phyloP scores from a whole-genome alignment of 2,329 filamentous ascomycete species.

The Calycina marina region DNA sequence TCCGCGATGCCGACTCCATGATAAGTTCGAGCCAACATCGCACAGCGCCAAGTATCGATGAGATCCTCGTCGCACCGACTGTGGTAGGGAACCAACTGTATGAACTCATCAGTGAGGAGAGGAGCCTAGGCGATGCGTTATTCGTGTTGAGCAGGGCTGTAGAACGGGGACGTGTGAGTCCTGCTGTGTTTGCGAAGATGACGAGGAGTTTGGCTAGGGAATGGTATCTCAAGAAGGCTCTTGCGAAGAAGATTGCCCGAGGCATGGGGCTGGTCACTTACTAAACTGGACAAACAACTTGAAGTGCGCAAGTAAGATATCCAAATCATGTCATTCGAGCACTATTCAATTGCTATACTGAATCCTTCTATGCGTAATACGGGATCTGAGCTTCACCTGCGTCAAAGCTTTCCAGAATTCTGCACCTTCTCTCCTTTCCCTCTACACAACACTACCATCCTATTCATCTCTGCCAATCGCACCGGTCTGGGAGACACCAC shows the following conservation, averaged over 20 bases:
- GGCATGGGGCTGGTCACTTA: slow-evolving; percentile 51
- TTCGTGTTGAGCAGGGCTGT: slow-evolving; percentile 66
- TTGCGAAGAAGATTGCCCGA: slow-evolving; percentile 61
- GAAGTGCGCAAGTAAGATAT: too few species aligned
- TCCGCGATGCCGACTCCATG: slow-evolving; percentile 64
- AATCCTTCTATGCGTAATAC: too few species aligned
- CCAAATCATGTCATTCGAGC: too few species aligned
- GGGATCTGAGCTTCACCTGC: too few species aligned
- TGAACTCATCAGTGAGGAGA: slow-evolving; percentile 74
- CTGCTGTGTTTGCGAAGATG: slow-evolving; percentile 65
- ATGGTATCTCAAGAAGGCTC: slow-evolving; percentile 71
- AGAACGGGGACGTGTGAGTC: slow-evolving; percentile 55
- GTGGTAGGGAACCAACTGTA: slow-evolving; percentile 91
- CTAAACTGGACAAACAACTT: too few species aligned
- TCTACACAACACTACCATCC: slow-evolving; percentile 19
- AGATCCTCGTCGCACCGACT: slow-evolving; percentile 82
- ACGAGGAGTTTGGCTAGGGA: slow-evolving; percentile 62
- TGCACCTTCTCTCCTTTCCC: slow-evolving; percentile 9
- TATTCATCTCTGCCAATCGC: slow-evolving; percentile 17
- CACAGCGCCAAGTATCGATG: slow-evolving; percentile 66
- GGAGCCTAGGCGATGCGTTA: slow-evolving; percentile 72
- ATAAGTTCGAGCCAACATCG: slow-evolving; percentile 59
- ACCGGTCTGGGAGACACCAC: slow-evolving; percentile 19
- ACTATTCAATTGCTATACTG: too few species aligned
- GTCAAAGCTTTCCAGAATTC: neutral